A percentile compares a stretch with the other conserved stretches of the same genome.
phyloP scores from a whole-genome alignment of 192 early-diverging fungal genomes.

The Haplosporangium gracile region DNA sequence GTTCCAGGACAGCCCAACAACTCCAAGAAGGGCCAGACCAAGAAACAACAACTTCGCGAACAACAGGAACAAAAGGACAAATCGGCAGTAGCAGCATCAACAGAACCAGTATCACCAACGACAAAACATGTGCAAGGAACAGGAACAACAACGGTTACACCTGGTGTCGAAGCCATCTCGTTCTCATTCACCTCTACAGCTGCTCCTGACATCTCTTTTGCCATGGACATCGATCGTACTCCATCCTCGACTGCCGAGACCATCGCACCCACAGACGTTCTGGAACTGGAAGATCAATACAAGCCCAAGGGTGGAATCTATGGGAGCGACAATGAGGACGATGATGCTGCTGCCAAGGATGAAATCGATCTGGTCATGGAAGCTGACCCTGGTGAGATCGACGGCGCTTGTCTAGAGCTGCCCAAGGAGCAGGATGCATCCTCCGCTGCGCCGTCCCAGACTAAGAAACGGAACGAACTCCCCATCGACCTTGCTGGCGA shows the following conservation, averaged over 20 bases:
- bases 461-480: conserved; percentile 35
- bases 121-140: background rate
- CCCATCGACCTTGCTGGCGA: conserved; percentile 14
- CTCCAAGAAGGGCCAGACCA: conserved; percentile 48
- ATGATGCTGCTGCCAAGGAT: conserved; percentile 24
- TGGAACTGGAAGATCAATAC: conserved; percentile 7
- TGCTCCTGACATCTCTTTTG: background rate
- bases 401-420: conserved; percentile 50
- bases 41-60: conserved; percentile 39
- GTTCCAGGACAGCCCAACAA: conserved; percentile 51
- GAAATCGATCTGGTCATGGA: conserved; percentile 55
- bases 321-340: conserved; percentile 29
- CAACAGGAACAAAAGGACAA: conserved; percentile 9
- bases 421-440: conserved; percentile 34
- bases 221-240: conserved; percentile 6
- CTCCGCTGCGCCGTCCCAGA: conserved; percentile 5
- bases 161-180: background rate
- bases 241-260: background rate
- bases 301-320: conserved; percentile 43
- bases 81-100: background rate
- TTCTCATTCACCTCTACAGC: background rate
- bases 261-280: background rate
- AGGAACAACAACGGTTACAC: background rate
- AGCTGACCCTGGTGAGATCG: conserved; percentile 50
- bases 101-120: background rate